Percentiles rank a stretch among this genome's conserved stretches.
These are phyloP conservation scores for Lophiostoma macrostomum DNA, from an alignment of 495 filamentous ascomycete species.

Conservation along the genomic window DNA sequence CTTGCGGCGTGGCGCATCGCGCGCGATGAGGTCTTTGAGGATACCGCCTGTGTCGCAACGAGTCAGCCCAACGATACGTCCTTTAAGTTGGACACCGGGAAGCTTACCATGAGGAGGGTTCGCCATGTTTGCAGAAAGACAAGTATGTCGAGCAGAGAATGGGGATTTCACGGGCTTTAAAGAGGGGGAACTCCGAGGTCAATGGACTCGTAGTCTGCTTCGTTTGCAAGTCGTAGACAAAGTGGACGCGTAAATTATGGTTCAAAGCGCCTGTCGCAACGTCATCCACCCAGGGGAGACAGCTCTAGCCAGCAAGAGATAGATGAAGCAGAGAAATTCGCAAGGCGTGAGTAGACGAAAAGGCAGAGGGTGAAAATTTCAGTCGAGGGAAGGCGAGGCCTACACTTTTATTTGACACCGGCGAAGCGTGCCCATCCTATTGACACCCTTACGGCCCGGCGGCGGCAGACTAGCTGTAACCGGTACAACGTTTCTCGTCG, in stretches of 20 bases:
- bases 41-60: conserved; percentile 58
- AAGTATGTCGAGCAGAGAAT: background rate
- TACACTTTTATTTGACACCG: conserved; percentile 8
- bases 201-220: conserved; percentile 12
- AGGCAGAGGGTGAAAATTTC: background rate
- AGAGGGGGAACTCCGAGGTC: background rate
- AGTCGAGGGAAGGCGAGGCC: background rate
- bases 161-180: no score
- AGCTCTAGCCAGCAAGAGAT: background rate
- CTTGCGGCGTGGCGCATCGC: conserved; percentile 74
- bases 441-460: background rate
- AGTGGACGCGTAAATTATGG: no score
- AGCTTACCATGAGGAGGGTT: conserved; percentile 74
- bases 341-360: background rate
- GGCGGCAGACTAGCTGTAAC: conserved; percentile 15
- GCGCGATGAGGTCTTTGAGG: conserved; percentile 92
- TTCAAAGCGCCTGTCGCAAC: conserved; percentile 12
- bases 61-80: no score
- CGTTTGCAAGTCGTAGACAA: background rate
- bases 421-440: background rate
- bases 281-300: conserved; percentile 3
- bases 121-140: conserved; percentile 50
- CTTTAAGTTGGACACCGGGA: no score
- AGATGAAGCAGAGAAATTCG: background rate
- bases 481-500: conserved; percentile 6